Evolutionary conservation across 768 basidiomycete genomes (phyloP).

Genomic region (Tephrocybe sp.): DNA sequence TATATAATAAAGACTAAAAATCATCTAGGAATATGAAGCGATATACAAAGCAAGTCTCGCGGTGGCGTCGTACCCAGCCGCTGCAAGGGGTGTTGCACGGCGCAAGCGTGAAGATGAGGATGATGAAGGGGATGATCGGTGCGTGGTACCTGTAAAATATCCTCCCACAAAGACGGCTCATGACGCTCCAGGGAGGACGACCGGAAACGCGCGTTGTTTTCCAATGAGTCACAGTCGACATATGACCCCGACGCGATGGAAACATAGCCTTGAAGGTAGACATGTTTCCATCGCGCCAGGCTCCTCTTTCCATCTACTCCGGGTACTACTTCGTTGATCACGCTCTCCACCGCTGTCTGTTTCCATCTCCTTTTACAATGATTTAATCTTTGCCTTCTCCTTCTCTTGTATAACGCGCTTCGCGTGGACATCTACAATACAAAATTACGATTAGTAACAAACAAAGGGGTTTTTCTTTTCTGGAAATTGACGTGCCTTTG

Average conservation of each 20-base stretch:
- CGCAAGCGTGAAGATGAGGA: constrained; percentile 79
- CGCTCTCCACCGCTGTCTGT: neutral
- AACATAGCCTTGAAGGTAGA: constrained; percentile 36
- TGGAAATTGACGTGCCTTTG: constrained; percentile 53
- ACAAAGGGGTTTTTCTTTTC: neutral
- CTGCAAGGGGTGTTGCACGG: constrained; percentile 44
- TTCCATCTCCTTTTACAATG: constrained; percentile 44
- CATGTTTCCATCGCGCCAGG: too few relatives aligned
- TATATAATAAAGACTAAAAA: constrained; percentile 3
- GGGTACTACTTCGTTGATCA: too few relatives aligned
- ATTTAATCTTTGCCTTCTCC: constrained; percentile 82
- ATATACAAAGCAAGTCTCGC: constrained; percentile 83
- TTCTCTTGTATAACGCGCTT: constrained; percentile 82
- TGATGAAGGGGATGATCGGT: constrained; percentile 46
- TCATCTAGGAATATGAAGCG: constrained; percentile 82
- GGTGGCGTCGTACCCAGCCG: constrained; percentile 56
- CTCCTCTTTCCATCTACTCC: neutral
- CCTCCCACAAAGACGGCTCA: neutral
- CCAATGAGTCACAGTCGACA: constrained; percentile 27
- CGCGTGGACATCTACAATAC: constrained; percentile 67
- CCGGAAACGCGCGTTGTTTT: constrained; percentile 46
- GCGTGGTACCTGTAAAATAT: constrained; percentile 6
- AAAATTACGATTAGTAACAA: constrained; percentile 11
- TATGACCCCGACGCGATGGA: constrained; percentile 52
- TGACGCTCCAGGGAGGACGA: constrained; percentile 38